Conservation (phyloP, 2,329 filamentous ascomycete genomes). For the Neofusicoccum ribis region DNA sequence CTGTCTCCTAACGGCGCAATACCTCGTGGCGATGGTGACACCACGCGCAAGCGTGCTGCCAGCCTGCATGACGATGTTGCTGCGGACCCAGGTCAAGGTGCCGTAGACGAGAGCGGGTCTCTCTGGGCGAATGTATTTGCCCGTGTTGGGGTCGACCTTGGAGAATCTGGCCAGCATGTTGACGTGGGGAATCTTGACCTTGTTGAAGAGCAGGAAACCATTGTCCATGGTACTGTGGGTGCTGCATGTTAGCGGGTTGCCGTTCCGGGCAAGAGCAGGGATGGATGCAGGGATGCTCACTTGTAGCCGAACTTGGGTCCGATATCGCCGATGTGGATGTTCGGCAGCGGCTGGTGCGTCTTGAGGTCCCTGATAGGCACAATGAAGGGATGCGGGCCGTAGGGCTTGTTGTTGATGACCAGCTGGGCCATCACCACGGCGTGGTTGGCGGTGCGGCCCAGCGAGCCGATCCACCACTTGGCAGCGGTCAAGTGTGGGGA, state of each 20-base stretch:
- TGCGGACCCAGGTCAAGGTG: conserved; percentile 73
- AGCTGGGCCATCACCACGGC: conserved; percentile 80
- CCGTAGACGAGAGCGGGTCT: conserved; percentile 71
- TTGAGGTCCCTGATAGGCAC: conserved; percentile 71
- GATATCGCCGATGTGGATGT: conserved; percentile 75
- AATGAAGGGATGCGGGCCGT: conserved; percentile 76
- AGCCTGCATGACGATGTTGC: conserved; percentile 71
- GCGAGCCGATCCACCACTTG: conserved; percentile 84
- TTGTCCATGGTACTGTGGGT: conserved; percentile 69
- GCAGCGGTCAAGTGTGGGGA: conserved; percentile 72
- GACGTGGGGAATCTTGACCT: conserved; percentile 71
- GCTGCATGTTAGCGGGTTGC: background rate
- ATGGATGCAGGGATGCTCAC: conserved; percentile 31
- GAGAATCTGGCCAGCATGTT: conserved; percentile 75
- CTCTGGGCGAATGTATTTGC: conserved; percentile 66
- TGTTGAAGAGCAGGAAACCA: conserved; percentile 74
- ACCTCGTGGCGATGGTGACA: conserved; percentile 75
- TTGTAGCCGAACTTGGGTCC: conserved; percentile 79
- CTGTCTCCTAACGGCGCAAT: conserved; percentile 72
- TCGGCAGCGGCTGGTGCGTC: conserved; percentile 68
- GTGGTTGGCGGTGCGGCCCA: conserved; percentile 74
- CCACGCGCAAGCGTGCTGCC: conserved; percentile 71
- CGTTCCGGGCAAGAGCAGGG: background rate
- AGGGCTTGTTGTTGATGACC: conserved; percentile 65
- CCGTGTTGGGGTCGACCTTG: conserved; percentile 65